phyloP scores from a whole-genome alignment of 2,329 filamentous ascomycete genomes.

The Diplodia scrobiculata region DNA sequence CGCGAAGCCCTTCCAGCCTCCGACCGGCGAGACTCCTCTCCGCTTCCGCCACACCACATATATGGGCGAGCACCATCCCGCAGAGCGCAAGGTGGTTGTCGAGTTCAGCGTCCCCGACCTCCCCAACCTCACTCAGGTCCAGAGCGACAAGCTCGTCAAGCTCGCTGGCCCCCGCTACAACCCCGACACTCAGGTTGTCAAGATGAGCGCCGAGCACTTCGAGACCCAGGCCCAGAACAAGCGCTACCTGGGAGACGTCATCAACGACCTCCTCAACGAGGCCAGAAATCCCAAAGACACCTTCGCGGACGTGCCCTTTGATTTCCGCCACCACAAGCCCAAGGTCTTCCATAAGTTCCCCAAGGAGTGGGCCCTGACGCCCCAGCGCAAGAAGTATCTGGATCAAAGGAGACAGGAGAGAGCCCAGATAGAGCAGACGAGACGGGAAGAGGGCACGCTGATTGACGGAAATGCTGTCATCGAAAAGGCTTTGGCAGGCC shows the following conservation, averaged over 20 bases:
- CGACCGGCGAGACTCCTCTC: constrained; percentile 68
- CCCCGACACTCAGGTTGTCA: constrained; percentile 75
- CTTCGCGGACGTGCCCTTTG: constrained; percentile 86
- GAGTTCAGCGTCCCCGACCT: constrained; percentile 80
- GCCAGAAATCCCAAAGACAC: constrained; percentile 75
- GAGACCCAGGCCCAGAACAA: constrained; percentile 94
- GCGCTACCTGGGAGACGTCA: constrained; percentile 80
- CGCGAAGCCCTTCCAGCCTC: constrained; percentile 76
- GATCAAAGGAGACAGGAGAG: constrained; percentile 60
- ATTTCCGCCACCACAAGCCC: constrained; percentile 78
- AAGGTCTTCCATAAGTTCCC: constrained; percentile 74
- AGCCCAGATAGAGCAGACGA: constrained; percentile 58
- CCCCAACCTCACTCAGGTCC: constrained; percentile 62
- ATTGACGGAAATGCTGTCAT: constrained; percentile 56
- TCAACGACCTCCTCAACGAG: constrained; percentile 71
- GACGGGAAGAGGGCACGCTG: constrained; percentile 57
- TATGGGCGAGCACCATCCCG: constrained; percentile 90
- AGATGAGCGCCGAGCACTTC: constrained; percentile 89
- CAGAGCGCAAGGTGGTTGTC: constrained; percentile 89
- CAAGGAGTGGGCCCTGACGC: constrained; percentile 76
- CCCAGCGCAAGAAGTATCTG: constrained; percentile 66
- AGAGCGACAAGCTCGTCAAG: constrained; percentile 82
- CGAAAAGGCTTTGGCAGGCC: constrained; percentile 18
- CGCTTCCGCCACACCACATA: constrained; percentile 97
- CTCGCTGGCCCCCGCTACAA: constrained; percentile 85